Evolutionary conservation across 2,329 filamentous ascomycete species (phyloP), one percentile per base, ranked within the genome.

Genomic region (Rhynchosporium graminicola): DNA sequence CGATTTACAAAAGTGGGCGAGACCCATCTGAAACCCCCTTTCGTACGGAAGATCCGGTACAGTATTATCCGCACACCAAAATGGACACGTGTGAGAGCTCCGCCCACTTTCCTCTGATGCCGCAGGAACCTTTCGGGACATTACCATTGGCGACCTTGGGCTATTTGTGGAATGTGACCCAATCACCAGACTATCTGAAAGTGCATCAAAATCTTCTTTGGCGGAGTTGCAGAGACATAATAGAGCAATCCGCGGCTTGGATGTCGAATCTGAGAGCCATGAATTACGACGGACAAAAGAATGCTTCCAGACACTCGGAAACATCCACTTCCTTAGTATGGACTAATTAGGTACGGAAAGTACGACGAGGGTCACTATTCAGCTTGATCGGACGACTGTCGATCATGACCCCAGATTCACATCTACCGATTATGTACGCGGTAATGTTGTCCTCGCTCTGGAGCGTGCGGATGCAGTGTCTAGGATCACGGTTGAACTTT

Each of bases 401-500:
- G 51, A 54, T 40, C 36, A 42, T 2, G n/a, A 42, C 10, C 36
- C 20, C 10, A 33, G n/a, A 5, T 54, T 54, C 20, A 54, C 51
- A 2, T 42, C 33, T 42, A 42, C 26, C 33, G 51, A 54, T 54
- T 54, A 54, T 54, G 51, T 54, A 10, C 51, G 51, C 36, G 51
- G 51, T 20, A 54, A 42, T 54, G 33, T 42, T 15, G 15, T 54
- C 10, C 51, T 54, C n/a, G 28, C 36, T 42, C 20, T 42, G 51
- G 33, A 54, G 36, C 51, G 51, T 42, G 51, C 51, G n/a, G 51
- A 54, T 42, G 51, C 51, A 54, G 51, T 54, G 33, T 54, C 51
- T 4, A 54, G 51, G 51, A 29, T 54, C 6, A 29, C n/a, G 7
- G 20, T 42, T 28, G 36, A 40, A 2, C 36, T 54, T 15, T 54